These are phyloP conservation scores for Penicillium janthinellum DNA, from an alignment of 2,329 filamentous ascomycete species.

Conservation along the genomic window DNA sequence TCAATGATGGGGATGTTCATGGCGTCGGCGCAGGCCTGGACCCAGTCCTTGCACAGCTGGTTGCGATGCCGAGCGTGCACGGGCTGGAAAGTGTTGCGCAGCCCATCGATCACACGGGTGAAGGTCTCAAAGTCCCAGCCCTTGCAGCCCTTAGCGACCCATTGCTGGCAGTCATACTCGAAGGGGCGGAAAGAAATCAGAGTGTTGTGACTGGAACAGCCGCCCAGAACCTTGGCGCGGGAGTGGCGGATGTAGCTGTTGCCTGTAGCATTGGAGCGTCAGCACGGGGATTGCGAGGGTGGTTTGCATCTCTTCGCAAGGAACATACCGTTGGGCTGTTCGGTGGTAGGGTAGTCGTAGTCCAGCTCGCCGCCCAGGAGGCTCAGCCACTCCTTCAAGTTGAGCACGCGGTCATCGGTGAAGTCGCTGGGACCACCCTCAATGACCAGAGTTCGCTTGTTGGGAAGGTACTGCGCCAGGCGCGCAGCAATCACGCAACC, in stretches of 20 bases:
- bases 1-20: conserved; percentile 78
- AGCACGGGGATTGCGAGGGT: background rate
- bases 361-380: conserved; percentile 85
- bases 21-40: conserved; percentile 75
- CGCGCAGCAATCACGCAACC: conserved; percentile 82
- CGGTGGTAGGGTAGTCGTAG: conserved; percentile 86
- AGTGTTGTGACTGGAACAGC: conserved; percentile 92
- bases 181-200: conserved; percentile 91
- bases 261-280: conserved; percentile 51
- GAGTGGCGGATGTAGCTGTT: conserved; percentile 93
- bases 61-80: conserved; percentile 84
- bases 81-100: conserved; percentile 87
- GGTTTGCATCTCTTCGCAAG: background rate
- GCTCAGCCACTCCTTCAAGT: conserved; percentile 83
- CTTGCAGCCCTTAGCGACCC: conserved; percentile 77
- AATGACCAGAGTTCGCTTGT: conserved; percentile 78
- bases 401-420: conserved; percentile 81
- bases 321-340: conserved; percentile 73
- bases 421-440: conserved; percentile 89
- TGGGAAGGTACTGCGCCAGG: conserved; percentile 78
- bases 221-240: conserved; percentile 86
- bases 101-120: conserved; percentile 76
- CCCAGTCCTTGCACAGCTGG: conserved; percentile 89
- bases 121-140: conserved; percentile 88
- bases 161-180: conserved; percentile 81